phyloP scores from a whole-genome alignment of 768 basidiomycete species.

The Lactarius sanguifluus region DNA sequence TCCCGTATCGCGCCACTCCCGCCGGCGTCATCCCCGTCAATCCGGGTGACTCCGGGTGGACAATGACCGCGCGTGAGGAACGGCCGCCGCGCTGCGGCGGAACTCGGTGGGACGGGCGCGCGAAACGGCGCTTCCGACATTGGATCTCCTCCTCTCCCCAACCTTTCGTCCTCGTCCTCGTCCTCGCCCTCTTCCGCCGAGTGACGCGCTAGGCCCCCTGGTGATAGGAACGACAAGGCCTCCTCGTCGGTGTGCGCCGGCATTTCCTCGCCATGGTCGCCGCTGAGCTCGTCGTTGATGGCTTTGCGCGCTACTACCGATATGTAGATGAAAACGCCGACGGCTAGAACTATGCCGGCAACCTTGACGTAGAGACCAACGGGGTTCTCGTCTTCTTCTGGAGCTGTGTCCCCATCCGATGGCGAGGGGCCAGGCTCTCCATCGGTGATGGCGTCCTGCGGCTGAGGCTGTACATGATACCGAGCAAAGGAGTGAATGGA shows the following conservation, averaged over 20 bases:
- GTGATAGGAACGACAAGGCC: constrained; percentile 28
- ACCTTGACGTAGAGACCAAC: constrained; percentile 64
- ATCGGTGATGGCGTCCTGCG: constrained; percentile 30
- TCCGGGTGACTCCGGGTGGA: constrained; percentile 12
- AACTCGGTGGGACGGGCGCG: constrained; percentile 18
- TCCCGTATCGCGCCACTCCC: constrained; percentile 19
- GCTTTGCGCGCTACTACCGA: constrained; percentile 72
- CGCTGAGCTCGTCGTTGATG: constrained; percentile 54
- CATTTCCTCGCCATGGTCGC: constrained; percentile 45
- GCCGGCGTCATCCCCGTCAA: constrained; percentile 12
- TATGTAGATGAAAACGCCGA: constrained; percentile 77
- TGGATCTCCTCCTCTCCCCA: constrained; percentile 17
- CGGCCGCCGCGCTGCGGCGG: constrained; percentile 23
- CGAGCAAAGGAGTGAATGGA: constrained; percentile 83
- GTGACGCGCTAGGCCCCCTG: constrained; percentile 21
- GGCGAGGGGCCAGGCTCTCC: constrained; percentile 27
- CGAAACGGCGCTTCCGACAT: constrained; percentile 26
- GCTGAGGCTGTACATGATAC: constrained; percentile 43
- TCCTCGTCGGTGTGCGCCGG: constrained; percentile 30
- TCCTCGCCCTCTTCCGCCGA: constrained; percentile 21
- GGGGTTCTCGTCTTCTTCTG: constrained; percentile 46
- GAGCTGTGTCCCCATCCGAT: constrained; percentile 10
- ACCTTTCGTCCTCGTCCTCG: constrained; percentile 19
- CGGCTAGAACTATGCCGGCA: constrained; percentile 65
- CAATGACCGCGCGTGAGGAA: no score